Base-by-base conservation (phyloP, 495 filamentous ascomycete genomes). In the Podospora didyma region DNA sequence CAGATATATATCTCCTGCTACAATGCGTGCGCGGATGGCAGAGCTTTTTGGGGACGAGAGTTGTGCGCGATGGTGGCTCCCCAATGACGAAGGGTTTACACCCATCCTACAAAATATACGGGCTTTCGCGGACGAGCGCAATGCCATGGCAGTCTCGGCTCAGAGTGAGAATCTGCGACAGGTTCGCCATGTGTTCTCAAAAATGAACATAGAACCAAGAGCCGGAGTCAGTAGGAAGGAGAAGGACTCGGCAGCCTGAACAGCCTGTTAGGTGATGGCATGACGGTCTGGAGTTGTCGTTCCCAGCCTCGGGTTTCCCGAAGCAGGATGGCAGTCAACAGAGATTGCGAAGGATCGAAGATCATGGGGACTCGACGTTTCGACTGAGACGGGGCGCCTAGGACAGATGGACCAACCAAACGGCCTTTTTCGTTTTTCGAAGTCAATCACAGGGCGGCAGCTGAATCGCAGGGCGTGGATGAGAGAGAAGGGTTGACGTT, bases 21-120 rank as follows among this genome's bases (percentile, higher is more conserved):
- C 81, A 42, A 86, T 92, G 70, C 89, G 93, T 62, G 69, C 73
- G 22, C 82, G 80, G 50, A 85, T 98, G 76, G 82, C 88, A 14
- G 81, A 85, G 26, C 66, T 88, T 31, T 96, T 90, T 79, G 73
- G 79, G 59, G 75, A 86, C 34, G 80, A 83, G 10, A 85, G 84
- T 49, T 77, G 89, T 55, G 77, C 81, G 51, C 79, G 86, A 37
- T 96, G 90, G 90, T 96, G 91, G 91, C 81, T 95, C 21, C 89
- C 91, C 2, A 83, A 92, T 64, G 83, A 91, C 63, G 88, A 91
- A 74, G 84, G 82, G 20, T 87, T 85, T 61, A 81, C 82, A 3
- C 76, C 81, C 6, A 80, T 94, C 28, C 75, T 95, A 34, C 87
- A 86, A 24, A 85, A 80, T 57, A 84, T 95, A 49, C 85, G 90